Percentiles rank a stretch among this genome's conserved stretches.
phyloP scores from a whole-genome alignment of 164 flowering plant genomes.

The Vitis cinerea region DNA sequence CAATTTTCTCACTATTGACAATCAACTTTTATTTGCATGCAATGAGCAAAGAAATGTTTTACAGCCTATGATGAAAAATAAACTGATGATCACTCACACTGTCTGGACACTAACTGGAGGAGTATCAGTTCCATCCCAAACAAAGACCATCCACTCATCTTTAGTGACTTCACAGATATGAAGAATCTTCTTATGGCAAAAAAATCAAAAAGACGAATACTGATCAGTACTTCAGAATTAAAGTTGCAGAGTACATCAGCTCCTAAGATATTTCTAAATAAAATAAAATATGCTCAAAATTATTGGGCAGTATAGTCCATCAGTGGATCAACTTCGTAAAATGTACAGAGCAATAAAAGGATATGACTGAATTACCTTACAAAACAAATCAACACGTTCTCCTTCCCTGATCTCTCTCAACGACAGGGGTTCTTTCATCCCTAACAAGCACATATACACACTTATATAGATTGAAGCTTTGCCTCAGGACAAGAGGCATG shows the following conservation, averaged over 20 bases:
- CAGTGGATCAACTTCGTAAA: not conserved
- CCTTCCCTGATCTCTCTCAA: constrained; percentile 54
- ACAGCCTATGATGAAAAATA: not conserved
- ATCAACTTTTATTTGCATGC: not conserved
- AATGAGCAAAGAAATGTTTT: not conserved
- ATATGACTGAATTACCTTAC: constrained; percentile 54
- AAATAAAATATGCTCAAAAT: not conserved
- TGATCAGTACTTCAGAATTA: not conserved
- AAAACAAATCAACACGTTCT: constrained; percentile 39
- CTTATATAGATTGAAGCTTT: constrained; percentile 7
- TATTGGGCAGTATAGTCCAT: not conserved
- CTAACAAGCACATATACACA: constrained; percentile 29
- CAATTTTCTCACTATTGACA: not conserved
- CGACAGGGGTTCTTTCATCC: constrained; percentile 22
- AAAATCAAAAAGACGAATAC: not conserved
- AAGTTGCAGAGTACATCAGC: no score
- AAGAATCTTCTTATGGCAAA: constrained; percentile 48
- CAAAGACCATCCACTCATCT: constrained; percentile 50
- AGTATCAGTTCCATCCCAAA: constrained; percentile 96
- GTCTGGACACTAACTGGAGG: constrained; percentile 41
- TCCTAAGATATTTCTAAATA: not conserved
- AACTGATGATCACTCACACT: constrained; percentile 37
- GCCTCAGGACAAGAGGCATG: constrained; percentile 1
- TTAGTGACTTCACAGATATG: constrained; percentile 46
- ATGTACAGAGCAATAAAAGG: not conserved